phyloP scores from a whole-genome alignment of 306 rosid species.

The Gastrolobium bilobum region DNA sequence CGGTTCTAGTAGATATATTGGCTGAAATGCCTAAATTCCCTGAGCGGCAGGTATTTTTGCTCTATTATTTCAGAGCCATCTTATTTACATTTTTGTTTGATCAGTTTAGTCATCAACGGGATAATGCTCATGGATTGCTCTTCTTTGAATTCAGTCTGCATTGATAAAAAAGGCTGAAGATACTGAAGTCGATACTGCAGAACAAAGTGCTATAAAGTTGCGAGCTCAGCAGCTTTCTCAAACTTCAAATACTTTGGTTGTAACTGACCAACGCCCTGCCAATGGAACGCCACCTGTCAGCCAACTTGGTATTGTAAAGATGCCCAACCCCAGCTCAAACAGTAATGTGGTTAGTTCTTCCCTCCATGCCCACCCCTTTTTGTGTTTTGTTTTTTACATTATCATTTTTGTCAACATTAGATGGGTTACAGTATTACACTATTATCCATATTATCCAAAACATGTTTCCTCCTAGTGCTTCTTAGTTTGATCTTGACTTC shows the following conservation, averaged over 20 bases:
- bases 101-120: conserved; percentile 11
- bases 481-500: conserved; percentile 26
- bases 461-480: not conserved
- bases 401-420: not conserved
- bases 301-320: conserved; percentile 70
- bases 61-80: conserved; percentile 20
- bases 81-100: not conserved
- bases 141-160: conserved; percentile 59
- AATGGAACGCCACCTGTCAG: conserved; percentile 62
- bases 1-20: conserved; percentile 70
- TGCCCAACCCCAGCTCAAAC: conserved; percentile 58
- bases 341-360: conserved; percentile 55
- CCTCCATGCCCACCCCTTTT: not conserved
- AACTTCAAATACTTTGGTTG: conserved; percentile 74
- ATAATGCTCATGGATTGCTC: not conserved
- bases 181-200: conserved; percentile 77
- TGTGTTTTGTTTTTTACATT: not conserved
- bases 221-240: conserved; percentile 67
- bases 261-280: conserved; percentile 67
- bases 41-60: conserved; percentile 73
- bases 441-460: not conserved
- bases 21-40: conserved; percentile 91
- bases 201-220: conserved; percentile 79
- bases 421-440: not conserved
- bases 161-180: conserved; percentile 78